These are phyloP conservation scores for Paramecium octaurelia DNA, from an alignment of 73 alveolate species.

Conservation along the genomic window DNA sequence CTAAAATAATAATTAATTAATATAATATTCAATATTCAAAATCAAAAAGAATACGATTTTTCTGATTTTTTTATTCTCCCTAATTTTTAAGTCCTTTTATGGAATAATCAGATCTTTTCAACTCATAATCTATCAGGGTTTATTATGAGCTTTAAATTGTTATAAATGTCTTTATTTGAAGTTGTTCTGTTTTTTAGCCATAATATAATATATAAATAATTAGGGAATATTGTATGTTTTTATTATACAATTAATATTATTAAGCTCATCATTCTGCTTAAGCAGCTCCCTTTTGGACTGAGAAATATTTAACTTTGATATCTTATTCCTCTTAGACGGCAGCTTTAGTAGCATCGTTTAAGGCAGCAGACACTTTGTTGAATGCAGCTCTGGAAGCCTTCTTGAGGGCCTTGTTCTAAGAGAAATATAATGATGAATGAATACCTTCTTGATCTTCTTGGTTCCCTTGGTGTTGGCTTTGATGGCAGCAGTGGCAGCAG, in stretches of 20 bases:
- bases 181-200: neutral
- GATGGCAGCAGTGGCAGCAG: constrained; percentile 7
- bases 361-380: neutral
- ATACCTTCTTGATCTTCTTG: constrained; percentile 44
- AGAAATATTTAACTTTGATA: constrained; percentile 34
- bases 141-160: neutral
- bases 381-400: constrained; percentile 1
- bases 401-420: neutral
- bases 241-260: neutral
- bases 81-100: neutral
- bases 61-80: no score
- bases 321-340: constrained; percentile 32
- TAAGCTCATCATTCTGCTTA: neutral
- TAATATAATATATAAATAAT: neutral
- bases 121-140: neutral
- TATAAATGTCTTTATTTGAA: neutral
- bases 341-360: neutral
- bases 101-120: neutral
- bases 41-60: constrained; percentile 31
- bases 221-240: neutral
- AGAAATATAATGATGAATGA: neutral
- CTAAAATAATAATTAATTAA: neutral
- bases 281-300: neutral
- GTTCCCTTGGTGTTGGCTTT: neutral
- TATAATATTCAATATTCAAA: neutral